phyloP scores from a whole-genome alignment of 2,329 filamentous ascomycete species.

The Botrytis paeoniae region DNA sequence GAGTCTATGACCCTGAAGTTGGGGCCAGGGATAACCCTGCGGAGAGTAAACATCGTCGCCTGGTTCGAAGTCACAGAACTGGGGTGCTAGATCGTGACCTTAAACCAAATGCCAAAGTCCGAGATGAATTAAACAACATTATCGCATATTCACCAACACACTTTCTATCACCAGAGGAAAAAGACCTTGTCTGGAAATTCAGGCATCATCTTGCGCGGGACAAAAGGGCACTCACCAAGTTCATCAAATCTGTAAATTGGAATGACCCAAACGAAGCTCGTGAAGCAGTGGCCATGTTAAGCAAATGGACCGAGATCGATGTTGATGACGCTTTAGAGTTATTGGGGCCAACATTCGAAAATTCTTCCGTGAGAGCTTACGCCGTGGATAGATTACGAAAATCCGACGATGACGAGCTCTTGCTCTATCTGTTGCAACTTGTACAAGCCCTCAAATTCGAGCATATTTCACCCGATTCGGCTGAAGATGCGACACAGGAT shows the following conservation, averaged over 20 bases:
- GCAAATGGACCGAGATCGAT: slow-evolving; percentile 95
- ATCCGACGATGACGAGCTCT: slow-evolving; percentile 85
- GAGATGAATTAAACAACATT: slow-evolving; percentile 88
- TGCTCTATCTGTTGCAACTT: slow-evolving; percentile 87
- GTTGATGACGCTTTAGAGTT: slow-evolving; percentile 94
- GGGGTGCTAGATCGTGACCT: slow-evolving; percentile 93
- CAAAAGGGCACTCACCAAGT: slow-evolving; percentile 90
- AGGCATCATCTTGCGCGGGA: slow-evolving; percentile 90
- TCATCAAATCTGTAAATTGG: slow-evolving; percentile 98
- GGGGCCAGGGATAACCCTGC: slow-evolving; percentile 88
- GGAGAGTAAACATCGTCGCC: slow-evolving; percentile 87
- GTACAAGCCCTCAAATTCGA: slow-evolving; percentile 97
- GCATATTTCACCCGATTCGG: slow-evolving; percentile 61
- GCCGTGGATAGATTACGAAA: slow-evolving; percentile 90
- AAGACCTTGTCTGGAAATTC: slow-evolving; percentile 97
- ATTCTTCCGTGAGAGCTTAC: slow-evolving; percentile 82
- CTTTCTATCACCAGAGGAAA: slow-evolving; percentile 81
- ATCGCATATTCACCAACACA: slow-evolving; percentile 92
- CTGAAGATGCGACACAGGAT: slow-evolving; percentile 63
- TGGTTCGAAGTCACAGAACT: slow-evolving; percentile 86
- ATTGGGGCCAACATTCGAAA: slow-evolving; percentile 88
- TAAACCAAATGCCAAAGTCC: slow-evolving; percentile 92
- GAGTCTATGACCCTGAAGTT: slow-evolving; percentile 91
- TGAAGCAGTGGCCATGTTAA: slow-evolving; percentile 84
- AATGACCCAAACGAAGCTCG: slow-evolving; percentile 78